Base-by-base conservation (phyloP, 257 asterid species). In the Plectranthus barbatus region DNA sequence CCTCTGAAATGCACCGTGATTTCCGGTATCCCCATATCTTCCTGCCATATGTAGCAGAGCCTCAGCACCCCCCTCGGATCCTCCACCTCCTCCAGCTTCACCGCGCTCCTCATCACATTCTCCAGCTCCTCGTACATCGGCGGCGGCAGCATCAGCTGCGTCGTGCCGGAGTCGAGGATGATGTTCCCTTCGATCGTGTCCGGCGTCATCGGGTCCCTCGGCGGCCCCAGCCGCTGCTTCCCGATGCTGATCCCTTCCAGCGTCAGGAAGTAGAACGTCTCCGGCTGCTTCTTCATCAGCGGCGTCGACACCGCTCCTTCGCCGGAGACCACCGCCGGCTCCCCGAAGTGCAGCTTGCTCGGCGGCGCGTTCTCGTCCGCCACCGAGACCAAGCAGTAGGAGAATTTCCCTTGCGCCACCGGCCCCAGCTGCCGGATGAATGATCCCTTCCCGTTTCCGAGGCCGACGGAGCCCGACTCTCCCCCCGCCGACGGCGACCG, bases 141-240 rank as follows among this genome's bases (percentile, higher is more conserved):
- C 1, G 76, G 80, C 0, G 78, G 17, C 14, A 49, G 3, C 0
- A 72, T 81, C 20, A 81, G 34, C 5, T 31, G 36, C 36, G 76
- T 78, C 4, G 86, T 77, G 36, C 83, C 83, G 0, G 83, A 75
- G 60, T 81, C 83, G 4, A 81, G 72, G 23, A 81, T 41, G 5
- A 59, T 42, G 65, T 59, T 41, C 11, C 64, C 49, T 6, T 31
- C 36, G 36, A 4, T 31, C 36, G 36, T 3, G 7, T 31, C 36
- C 36, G 36, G 36, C 36, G 36, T 31, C 36, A 31, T 4, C 7
- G 36, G 36, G 36, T 31, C 36, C 29, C 29, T 1, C 3, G 29
- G 3, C 42, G 1, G 0, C 0, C 10, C 18, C 23, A 74, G 1
- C 6, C 15, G 53, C 11, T 17, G 47, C 1, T 37, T 45, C 13